Percentiles rank a stretch among this genome's conserved stretches.
Evolutionary conservation across 495 filamentous ascomycete species (phyloP).

Genomic region (Aspergillus asperescens): DNA sequence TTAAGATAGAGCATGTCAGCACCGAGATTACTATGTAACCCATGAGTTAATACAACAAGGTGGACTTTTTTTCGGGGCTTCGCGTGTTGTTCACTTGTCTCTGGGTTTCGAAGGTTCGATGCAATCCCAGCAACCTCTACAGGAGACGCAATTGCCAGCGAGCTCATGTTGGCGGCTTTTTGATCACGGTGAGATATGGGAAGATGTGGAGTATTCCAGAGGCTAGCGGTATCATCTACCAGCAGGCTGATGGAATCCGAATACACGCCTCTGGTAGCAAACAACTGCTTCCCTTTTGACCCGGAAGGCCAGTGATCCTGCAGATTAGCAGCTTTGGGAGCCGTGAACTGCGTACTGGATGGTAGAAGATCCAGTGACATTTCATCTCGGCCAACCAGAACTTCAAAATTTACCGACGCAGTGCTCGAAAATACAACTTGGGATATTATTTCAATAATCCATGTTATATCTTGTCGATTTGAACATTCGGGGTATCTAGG

Average conservation of each 20-base stretch:
- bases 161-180: conserved; percentile 8
- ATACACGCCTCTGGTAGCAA: conserved; percentile 67
- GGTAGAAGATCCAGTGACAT: conserved; percentile 67
- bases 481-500: conserved; percentile 1
- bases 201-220: conserved; percentile 87
- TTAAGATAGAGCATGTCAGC: conserved; percentile 96
- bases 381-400: conserved; percentile 80
- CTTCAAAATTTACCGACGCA: conserved; percentile 84
- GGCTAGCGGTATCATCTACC: conserved; percentile 77
- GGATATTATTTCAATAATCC: conserved; percentile 86
- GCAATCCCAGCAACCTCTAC: not conserved
- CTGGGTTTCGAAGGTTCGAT: not conserved
- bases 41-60: conserved; percentile 88
- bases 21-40: conserved; percentile 93
- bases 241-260: conserved; percentile 68
- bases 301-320: conserved; percentile 59
- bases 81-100: not conserved
- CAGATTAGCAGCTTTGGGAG: conserved; percentile 60
- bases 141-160: not conserved
- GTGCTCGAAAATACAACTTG: conserved; percentile 88
- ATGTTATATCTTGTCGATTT: conserved; percentile 57
- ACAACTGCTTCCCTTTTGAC: conserved; percentile 41
- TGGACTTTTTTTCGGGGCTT: conserved; percentile 64
- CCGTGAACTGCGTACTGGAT: conserved; percentile 34
- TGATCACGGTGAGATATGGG: conserved; percentile 54